These are phyloP conservation scores for Murraya koenigii DNA, from an alignment of 345 rosid genomes.

Conservation along the genomic window DNA sequence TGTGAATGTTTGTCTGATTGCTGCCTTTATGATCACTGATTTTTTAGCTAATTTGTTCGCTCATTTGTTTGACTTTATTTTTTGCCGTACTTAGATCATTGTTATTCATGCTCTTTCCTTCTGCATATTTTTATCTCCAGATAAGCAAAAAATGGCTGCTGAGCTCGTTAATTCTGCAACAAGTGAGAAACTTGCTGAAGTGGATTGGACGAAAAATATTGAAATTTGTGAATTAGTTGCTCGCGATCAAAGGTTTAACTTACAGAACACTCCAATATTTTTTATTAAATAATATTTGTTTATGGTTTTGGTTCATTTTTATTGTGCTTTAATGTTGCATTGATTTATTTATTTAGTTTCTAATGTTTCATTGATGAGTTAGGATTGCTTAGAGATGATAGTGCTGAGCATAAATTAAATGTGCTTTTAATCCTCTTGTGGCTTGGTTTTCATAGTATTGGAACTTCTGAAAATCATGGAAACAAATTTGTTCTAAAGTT, in stretches of 20 bases:
- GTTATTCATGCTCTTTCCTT: neutral
- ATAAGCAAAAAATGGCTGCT: constrained; percentile 59
- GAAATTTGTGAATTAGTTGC: constrained; percentile 88
- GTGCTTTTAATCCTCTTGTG: neutral
- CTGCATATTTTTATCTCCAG: neutral
- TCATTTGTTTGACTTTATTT: neutral
- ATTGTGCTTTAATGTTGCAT: neutral
- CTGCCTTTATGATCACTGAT: neutral
- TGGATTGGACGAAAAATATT: constrained; percentile 89
- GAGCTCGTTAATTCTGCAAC: constrained; percentile 89
- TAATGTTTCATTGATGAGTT: neutral
- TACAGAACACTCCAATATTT: neutral
- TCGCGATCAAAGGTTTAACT: constrained; percentile 61
- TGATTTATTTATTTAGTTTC: neutral
- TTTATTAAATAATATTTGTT: neutral
- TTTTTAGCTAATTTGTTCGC: neutral
- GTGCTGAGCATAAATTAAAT: neutral
- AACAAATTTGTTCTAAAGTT: neutral
- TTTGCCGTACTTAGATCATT: neutral
- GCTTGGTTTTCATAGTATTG: neutral
- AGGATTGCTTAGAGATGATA: neutral
- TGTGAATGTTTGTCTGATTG: neutral
- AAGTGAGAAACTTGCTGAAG: constrained; percentile 75
- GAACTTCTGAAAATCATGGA: neutral
- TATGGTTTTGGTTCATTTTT: neutral